Evolutionary conservation across 2,329 filamentous ascomycete species (phyloP), one percentile per base, ranked within the genome.

Genomic region (Ascochyta koolunga): DNA sequence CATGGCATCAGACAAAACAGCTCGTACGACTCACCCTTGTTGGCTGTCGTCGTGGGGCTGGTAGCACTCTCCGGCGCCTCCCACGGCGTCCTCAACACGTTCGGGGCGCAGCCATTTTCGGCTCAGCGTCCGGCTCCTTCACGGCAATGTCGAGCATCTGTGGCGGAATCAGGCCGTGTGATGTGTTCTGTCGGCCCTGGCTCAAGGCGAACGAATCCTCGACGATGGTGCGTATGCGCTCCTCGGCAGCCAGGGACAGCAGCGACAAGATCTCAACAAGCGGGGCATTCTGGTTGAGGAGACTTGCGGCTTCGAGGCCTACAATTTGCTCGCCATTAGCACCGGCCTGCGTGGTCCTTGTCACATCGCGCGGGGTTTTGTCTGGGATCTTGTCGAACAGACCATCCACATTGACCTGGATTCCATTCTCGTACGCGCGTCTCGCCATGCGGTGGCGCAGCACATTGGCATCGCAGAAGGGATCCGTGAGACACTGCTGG

Each of bases 201-300:
- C 91, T 85, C 39, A 96, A 77, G 9, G 82, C 82, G 49, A 87
- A 84, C 10, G 91, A 87, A 65, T 96, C 92, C 67, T 93, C 89
- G 3, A 97, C 70, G 25, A 97, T 76, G 11, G 86, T 85, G 47
- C 90, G 83, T 32, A 97, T 65, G 24, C 91, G 84, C 64, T 96
- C 89, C 69, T 93, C 91, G 9, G 91, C 87, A 16, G 90, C 90
- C 51, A 97, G 83, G 5, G 91, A 95, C 53, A 97, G 73, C 15
- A 97, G 80, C 22, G 90, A 89, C 38, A 97, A 77, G 62, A 97
- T 89, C 57, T 96, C 92, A 13, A 89, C 88, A 29, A 96, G 79
- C 48, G 84, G 86, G 1, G 90, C 86, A 37, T 92, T 89, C 18
- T 76, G 71, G 31, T 89, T 86, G 0, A 95, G 84, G 32, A 96